These are phyloP conservation scores for Jamesozyma rosinii DNA, from an alignment of 805 yeast genomes.

Conservation along the genomic window DNA sequence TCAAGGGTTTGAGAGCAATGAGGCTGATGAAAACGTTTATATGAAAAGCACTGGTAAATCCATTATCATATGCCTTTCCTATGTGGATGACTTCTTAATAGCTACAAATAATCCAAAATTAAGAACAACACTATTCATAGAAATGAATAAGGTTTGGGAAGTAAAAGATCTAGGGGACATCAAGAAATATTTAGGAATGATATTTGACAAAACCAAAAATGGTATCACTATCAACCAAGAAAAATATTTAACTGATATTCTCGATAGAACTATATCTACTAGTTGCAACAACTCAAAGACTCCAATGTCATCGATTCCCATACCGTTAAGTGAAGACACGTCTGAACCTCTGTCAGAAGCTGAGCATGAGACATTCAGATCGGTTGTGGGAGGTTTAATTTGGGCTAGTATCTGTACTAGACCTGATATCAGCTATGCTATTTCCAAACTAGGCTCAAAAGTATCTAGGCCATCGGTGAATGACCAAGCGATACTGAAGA, in stretches of 20 bases:
- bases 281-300: neutral
- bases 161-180: no score
- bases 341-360: neutral
- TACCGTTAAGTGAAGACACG: neutral
- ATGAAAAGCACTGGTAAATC: no score
- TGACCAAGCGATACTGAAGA: neutral
- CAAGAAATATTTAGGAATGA: neutral
- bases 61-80: neutral
- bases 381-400: neutral
- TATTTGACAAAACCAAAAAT: neutral
- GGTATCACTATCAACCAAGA: neutral
- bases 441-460: neutral
- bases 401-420: neutral
- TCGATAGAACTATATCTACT: neutral
- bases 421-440: neutral
- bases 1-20: neutral
- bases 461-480: neutral
- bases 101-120: neutral
- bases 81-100: no score
- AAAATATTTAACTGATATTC: neutral
- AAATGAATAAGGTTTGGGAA: no score
- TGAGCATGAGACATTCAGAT: neutral
- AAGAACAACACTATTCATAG: no score
- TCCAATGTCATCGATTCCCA: neutral
- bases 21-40: neutral